Evolutionary conservation across 2,329 filamentous ascomycete species (phyloP), one percentile per base, ranked within the genome.

Genomic region (Chalaropsis thielavioides): DNA sequence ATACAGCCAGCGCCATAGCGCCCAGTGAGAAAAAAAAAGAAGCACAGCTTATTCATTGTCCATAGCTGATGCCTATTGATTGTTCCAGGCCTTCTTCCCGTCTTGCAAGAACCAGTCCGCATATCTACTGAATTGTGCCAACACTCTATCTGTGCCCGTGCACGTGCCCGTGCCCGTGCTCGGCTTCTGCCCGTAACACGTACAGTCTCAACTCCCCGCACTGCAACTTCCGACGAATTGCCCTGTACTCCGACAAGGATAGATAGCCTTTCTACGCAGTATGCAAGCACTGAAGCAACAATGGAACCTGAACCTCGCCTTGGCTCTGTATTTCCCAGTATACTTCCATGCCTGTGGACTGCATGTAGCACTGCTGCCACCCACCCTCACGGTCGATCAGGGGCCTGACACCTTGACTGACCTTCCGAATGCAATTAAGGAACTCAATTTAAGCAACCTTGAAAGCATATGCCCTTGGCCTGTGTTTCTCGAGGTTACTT

Each of bases 271-370:
- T 31, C 51, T 13, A 56, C 8, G 15, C 27, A 10, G 22, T 35
- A 56, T 56, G 51, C 51, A 56, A 56, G 51, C 51, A 35, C 51
- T 56, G 51, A 31, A 56, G 51, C 27, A 31, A 35, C 27, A 56
- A 56, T 56, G 51, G 17, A 56, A 24, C 46, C 46, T 22, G 19
- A 31, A 31, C 31, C 31, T 31, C 31, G 31, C 31, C 31, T 3
- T 31, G 6, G 31, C 31, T 31, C 6, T 31, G 31, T 31, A 31
- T 31, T 31, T 15, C 13, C 15, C 2, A 43, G 13, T 56, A 22
- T 56, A 35, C 27, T 31, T 17, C 22, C 51, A 56, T 35, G 27
- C n/a, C 46, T 51, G 2, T n/a, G 43, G 31, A 43, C 41, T 24
- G 0, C 7, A 11, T 27, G 46, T 24, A 51, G n/a, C 51, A 17